Base-by-base conservation (phyloP, 169 alveolate species). In the Plasmodium knowlesi region DNA sequence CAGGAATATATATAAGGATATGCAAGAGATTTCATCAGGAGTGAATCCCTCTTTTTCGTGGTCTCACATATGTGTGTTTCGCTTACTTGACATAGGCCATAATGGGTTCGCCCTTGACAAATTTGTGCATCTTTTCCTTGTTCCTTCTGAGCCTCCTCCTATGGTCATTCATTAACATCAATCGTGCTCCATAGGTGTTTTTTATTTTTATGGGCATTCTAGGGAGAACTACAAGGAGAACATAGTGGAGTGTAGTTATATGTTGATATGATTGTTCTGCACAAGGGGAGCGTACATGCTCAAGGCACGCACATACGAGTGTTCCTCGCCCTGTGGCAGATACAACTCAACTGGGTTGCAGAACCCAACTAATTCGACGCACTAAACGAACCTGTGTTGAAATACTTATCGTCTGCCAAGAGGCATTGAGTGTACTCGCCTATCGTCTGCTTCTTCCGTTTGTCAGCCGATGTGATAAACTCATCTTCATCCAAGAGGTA, bases 121-220 rank as follows among this genome's bases (percentile, higher is more conserved):
- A 85, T 28, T 85, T 57, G 34, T 83, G 37, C 67, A 85, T 85
- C 41, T 85, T 74, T 37, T 85, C 93, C 28, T 85, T 85, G 43
- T 85, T 85, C 67, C 70, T 85, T 76, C 73, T 85, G 32, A 53
- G 43, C 4, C 93, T 83, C 46, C 81, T 85, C 70, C 93, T 85
- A 53, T 85, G 93, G 70, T 85, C 93, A 37, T n/a, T 46, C 41
- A 85, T 85, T 54, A 85, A 8, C 86, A 85, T 85, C 16, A 85
- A 43, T 8, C 93, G 93, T 1, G 93, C 93, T 1, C 97, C 97
- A 90, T 93, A 92, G 28, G 70, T 46, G 79, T 96, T 96, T 89
- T 96, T 96, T 72, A 96, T 92, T 76, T 96, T 95, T 54, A 93
- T 92, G 25, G 97, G 97, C 61, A 96, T 84, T 19, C 97, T 92